A percentile compares a stretch with the other conserved stretches of the same genome.
phyloP scores from a whole-genome alignment of 371 early-diverging fungal genomes.

The Rhizomucor pusillus region DNA sequence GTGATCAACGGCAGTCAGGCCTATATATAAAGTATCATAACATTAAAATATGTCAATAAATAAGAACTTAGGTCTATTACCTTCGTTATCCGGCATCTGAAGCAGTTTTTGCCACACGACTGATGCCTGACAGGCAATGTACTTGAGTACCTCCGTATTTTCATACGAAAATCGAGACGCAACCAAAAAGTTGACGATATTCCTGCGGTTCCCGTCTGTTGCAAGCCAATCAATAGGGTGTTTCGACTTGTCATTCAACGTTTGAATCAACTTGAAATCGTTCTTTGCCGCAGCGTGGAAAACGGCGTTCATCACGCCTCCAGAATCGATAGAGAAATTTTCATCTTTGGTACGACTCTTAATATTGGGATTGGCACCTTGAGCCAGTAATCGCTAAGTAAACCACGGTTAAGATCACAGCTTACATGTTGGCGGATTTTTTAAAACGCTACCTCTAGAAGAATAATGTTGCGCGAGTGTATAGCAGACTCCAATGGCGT shows the following conservation, averaged over 20 bases:
- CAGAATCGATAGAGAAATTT: conserved; percentile 4
- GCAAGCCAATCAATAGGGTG: conserved; percentile 28
- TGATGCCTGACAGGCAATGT: too few relatives aligned
- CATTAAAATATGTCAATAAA: neutral
- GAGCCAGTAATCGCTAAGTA: conserved; percentile 29
- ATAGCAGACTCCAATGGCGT: conserved; percentile 57
- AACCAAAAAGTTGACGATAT: conserved; percentile 33
- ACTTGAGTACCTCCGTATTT: conserved; percentile 33
- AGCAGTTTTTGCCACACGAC: too few relatives aligned
- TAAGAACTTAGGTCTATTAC: conserved; percentile 19
- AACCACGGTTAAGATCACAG: too few relatives aligned
- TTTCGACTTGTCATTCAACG: conserved; percentile 11
- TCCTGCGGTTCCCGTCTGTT: conserved; percentile 34
- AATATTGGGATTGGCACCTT: conserved; percentile 42
- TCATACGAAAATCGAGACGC: conserved; percentile 31
- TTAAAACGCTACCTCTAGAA: conserved; percentile 29
- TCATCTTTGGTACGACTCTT: conserved; percentile 19
- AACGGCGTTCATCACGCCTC: conserved; percentile 30
- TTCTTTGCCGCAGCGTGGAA: conserved; percentile 43
- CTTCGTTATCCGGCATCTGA: conserved; percentile 16
- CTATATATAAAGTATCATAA: conserved; percentile 5
- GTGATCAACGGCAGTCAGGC: conserved; percentile 17
- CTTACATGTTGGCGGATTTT: too few relatives aligned
- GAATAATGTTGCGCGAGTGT: conserved; percentile 17
- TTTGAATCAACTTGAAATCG: conserved; percentile 16